These are phyloP conservation scores for Saccharomycopsis sp. DNA, from an alignment of 805 yeast genomes.

Conservation along the genomic window DNA sequence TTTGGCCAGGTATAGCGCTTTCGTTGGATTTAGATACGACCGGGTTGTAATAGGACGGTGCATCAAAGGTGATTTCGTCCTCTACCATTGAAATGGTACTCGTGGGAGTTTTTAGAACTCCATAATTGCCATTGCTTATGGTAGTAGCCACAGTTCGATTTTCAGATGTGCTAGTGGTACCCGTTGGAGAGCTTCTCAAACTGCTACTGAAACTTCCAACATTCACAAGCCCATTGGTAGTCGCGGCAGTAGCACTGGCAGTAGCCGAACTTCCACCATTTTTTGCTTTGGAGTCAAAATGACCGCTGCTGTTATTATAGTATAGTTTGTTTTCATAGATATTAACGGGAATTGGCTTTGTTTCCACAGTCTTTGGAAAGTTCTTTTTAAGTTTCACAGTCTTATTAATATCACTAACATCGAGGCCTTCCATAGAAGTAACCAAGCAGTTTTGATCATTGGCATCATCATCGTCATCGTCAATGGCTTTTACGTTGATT, in stretches of 20 bases:
- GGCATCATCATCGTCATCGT: background rate
- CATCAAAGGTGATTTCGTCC: background rate
- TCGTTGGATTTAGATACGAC: background rate
- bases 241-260: background rate
- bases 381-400: constrained; percentile 1
- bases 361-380: constrained; percentile 17
- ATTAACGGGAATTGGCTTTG: constrained; percentile 20
- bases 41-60: background rate
- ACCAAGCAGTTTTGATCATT: constrained; percentile 4
- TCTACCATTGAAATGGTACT: background rate
- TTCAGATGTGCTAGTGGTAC: background rate
- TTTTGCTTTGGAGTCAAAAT: background rate
- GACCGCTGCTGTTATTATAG: background rate
- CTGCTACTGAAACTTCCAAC: background rate
- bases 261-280: background rate
- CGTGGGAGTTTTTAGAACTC: background rate
- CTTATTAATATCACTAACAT: constrained; percentile 1
- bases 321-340: constrained; percentile 18
- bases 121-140: background rate
- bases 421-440: background rate
- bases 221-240: background rate
- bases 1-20: background rate
- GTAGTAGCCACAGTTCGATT: background rate
- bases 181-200: constrained; percentile 15
- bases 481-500: background rate